Base-by-base conservation (phyloP, 2,329 filamentous ascomycete genomes). In the Plenodomus lindquistii region DNA sequence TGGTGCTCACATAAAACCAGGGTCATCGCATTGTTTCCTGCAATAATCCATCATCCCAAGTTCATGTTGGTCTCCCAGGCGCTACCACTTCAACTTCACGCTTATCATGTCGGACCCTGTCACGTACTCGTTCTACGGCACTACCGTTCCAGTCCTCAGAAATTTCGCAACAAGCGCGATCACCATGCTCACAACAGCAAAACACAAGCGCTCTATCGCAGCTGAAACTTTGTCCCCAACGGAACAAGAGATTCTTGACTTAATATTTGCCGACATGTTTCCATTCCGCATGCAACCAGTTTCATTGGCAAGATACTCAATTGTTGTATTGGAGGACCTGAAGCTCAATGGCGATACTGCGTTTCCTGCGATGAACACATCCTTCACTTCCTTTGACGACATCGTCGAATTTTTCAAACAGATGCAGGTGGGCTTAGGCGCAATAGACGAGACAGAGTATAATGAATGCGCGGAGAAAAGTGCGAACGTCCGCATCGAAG, bases 251-350 rank as follows among this genome's bases (percentile, higher is more conserved):
- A n/a, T 63, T 10, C 55, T 63, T 11, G 51, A 62, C 37, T 31
- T 46, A 22, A 36, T 43, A 5, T 36, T 63, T 19, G 57, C 52
- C 31, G 50, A 53, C 46, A 63, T 63, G 60, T 29, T 57, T 35
- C 52, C 60, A 22, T 43, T 63, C 38, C 60, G 59, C 39, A 18
- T 52, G 43, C 60, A 63, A 37, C 60, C 60, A 13, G 48, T 54
- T 9, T 22, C 62, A 10, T 16, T 60, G 8, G 46, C 42, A 18
- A 62, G 58, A 37, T 63, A 60, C 37, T 29, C 38, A 4, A 13
- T 54, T 34, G 44, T 37, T 13, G 48, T 47, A n/a, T 27, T 61
- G 11, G 21, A 47, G 8, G 16, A 37, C 18, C 37, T 54, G 38
- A 48, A 57, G 24, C 34, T 58, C 7, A 16, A 50, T 35, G 41